Evolutionary conservation across 73 alveolate genomes (phyloP).

Genomic region (Paramecium primaurelia): DNA sequence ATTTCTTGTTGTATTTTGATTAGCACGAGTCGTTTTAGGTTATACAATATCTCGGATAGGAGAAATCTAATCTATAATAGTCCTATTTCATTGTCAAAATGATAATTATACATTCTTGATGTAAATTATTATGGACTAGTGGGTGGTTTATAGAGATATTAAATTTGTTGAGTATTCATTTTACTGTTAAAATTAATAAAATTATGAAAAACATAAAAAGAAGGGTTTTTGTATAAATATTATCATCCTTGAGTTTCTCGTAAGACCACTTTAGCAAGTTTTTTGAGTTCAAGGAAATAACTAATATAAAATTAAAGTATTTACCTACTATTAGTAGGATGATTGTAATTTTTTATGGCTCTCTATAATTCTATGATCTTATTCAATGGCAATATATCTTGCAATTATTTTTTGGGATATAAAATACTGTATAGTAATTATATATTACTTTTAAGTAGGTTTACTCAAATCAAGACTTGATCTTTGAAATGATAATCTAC

Average conservation of each 20-base stretch:
- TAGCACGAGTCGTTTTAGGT: background rate
- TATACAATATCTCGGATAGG: background rate
- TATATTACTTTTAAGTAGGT: slow-evolving; percentile 1
- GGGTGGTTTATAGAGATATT: background rate
- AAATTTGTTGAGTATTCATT: background rate
- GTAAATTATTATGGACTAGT: background rate
- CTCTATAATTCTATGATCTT: slow-evolving; percentile 17
- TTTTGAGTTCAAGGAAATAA: background rate
- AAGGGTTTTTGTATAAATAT: background rate
- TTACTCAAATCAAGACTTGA: background rate
- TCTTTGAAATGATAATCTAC: background rate
- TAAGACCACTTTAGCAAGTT: slow-evolving; percentile 4
- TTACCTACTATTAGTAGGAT: background rate
- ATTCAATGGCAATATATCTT: slow-evolving; percentile 9
- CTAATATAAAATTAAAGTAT: background rate
- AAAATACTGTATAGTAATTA: background rate
- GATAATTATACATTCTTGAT: background rate
- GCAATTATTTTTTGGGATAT: slow-evolving; percentile 24
- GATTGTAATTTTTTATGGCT: background rate
- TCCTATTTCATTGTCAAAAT: background rate
- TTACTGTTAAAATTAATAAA: background rate
- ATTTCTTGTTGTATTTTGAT: background rate
- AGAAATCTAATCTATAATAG: background rate
- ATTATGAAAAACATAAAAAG: background rate
- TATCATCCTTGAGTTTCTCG: background rate